Percentiles rank a stretch among this genome's conserved stretches.
Conservation (phyloP, 2,329 filamentous ascomycete species). For the Septoria linicola region DNA sequence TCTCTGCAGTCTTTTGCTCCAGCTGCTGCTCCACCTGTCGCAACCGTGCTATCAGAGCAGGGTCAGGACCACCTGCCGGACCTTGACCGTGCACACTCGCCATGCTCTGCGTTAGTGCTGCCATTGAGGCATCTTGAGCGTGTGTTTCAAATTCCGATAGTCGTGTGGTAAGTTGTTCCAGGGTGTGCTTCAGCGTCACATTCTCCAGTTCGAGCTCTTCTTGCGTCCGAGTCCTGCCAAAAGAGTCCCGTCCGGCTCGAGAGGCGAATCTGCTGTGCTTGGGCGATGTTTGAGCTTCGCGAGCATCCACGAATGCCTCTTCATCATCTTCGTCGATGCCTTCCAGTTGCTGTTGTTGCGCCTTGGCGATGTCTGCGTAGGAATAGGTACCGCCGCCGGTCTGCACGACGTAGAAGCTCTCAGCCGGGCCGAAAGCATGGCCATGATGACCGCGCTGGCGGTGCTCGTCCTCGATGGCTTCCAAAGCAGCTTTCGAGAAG, state of each 20-base stretch:
- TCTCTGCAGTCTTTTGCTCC: constrained; percentile 55
- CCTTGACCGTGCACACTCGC: constrained; percentile 45
- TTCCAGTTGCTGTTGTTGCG: constrained; percentile 43
- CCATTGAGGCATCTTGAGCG: constrained; percentile 71
- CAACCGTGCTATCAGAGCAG: constrained; percentile 41
- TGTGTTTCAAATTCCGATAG: constrained; percentile 93
- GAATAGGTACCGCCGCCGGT: constrained; percentile 87
- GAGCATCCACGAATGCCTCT: constrained; percentile 87
- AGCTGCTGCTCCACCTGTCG: constrained; percentile 63
- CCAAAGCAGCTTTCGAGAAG: constrained; percentile 81
- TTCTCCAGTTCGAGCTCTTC: constrained; percentile 92
- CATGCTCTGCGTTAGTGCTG: constrained; percentile 80
- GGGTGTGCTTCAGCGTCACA: constrained; percentile 74
- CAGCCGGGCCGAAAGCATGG: constrained; percentile 52
- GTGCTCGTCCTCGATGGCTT: constrained; percentile 68
- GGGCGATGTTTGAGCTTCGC: constrained; percentile 58
- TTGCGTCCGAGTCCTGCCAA: constrained; percentile 60
- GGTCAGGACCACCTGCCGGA: constrained; percentile 11
- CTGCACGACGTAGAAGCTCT: constrained; percentile 92
- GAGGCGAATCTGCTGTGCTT: constrained; percentile 41
- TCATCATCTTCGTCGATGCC: constrained; percentile 56
- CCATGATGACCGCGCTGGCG: constrained; percentile 50
- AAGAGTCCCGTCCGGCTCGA: constrained; percentile 42
- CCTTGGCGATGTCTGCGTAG: constrained; percentile 75
- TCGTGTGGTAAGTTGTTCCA: constrained; percentile 81